Evolutionary conservation across 257 asterid species (phyloP), one percentile per base, ranked within the genome.

Genomic region (Nicotiana sylvestris): DNA sequence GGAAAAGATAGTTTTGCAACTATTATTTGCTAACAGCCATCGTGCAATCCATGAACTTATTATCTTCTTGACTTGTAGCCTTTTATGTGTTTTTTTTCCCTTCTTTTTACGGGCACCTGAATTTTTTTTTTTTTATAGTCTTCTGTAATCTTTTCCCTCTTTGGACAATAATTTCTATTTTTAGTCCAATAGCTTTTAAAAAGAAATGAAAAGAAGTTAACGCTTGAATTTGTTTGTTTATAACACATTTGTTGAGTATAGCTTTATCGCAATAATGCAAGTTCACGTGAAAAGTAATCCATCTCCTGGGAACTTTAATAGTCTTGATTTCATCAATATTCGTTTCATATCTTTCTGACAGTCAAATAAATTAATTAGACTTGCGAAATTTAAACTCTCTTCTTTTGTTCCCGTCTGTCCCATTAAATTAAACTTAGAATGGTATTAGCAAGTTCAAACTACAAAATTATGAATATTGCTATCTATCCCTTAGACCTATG

Each of bases 331-430:
- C 43, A 15, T 74, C 39, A 51, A 49, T 74, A 49, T 74, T 49
- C 62, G 27, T 74, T 74, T 27, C 4, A 21, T 25, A n/a, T 74
- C 27, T 74, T 70, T 25, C 80, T 49, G 80, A 27, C 39, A 25
- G 4, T 82, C 86, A 84, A 89, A 82, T 80, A 86, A 46, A 33
- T 25, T 46, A 72, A 21, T 11, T 72, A 32, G 35, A 72, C 21
- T 72, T 70, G 77, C 29, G 43, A 70, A 39, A 18, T n/a, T 37
- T 35, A 37, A 9, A 56, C 61, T 56, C n/a, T 56, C 61, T 13
- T 55, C n/a, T 13, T n/a, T n/a, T n/a, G n/a, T n/a, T n/a, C n/a
- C n/a, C n/a, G n/a, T n/a, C n/a, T n/a, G 7, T 17, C 5, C 9
- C 62, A 56, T 4, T 17, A 15, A 56, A 15, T 58, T 58, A 58